These are phyloP conservation scores for Tulasnella sp. DNA, from an alignment of 768 basidiomycete species.

Conservation along the genomic window DNA sequence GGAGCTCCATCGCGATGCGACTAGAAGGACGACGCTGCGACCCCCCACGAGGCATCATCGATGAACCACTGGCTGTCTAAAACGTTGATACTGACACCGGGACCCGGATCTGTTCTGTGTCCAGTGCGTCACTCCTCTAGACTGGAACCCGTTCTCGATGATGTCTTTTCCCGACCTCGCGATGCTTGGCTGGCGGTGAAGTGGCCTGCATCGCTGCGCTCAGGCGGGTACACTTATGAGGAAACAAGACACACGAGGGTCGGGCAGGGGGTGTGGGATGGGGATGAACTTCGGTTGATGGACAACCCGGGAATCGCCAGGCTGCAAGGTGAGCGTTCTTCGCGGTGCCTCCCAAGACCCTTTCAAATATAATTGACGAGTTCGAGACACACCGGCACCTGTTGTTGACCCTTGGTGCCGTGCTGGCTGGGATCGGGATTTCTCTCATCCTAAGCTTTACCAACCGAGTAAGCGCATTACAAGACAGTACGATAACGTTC, in stretches of 20 bases:
- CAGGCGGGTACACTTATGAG: neutral
- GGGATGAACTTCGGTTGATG: neutral
- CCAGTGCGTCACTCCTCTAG: neutral
- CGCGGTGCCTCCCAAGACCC: neutral
- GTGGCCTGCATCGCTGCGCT: neutral
- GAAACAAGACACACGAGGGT: neutral
- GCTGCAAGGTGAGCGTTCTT: too few species aligned
- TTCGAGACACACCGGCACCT: neutral
- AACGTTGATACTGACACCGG: neutral
- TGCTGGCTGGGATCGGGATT: neutral
- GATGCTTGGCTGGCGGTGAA: neutral
- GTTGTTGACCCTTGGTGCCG: neutral
- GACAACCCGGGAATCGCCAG: neutral
- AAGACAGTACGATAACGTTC: neutral
- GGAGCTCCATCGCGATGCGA: too few species aligned
- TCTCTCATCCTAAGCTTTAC: neutral
- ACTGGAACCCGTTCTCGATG: neutral
- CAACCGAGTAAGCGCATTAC: neutral
- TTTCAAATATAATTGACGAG: neutral
- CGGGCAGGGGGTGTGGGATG: neutral
- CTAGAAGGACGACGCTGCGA: too few species aligned
- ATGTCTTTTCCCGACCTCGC: neutral
- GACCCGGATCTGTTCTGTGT: too few species aligned
- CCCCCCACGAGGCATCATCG: neutral
- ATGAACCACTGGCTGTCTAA: neutral